Conservation (phyloP, 345 rosid species). For the Excoecaria cochinchinensis region DNA sequence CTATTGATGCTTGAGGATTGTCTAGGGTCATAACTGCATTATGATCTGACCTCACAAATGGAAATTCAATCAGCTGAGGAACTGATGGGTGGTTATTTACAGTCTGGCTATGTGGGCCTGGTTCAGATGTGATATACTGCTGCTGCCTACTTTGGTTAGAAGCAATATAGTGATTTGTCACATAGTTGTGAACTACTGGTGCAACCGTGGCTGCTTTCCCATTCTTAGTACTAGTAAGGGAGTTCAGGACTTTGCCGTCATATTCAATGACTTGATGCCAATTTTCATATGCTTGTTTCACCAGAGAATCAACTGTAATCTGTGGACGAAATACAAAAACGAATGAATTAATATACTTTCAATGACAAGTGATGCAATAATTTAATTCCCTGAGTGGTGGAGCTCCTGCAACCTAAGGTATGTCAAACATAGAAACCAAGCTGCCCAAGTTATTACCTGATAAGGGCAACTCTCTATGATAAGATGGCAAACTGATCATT, state of each 20-base stretch:
- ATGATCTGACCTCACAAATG: conserved; percentile 49
- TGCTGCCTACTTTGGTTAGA: conserved; percentile 37
- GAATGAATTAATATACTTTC: conserved; percentile 4
- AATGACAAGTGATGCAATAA: neutral
- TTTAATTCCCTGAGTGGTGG: neutral
- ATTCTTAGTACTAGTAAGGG: conserved; percentile 42
- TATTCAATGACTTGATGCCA: conserved; percentile 88
- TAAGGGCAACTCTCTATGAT: neutral
- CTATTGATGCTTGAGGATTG: conserved; percentile 40
- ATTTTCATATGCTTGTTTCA: conserved; percentile 83
- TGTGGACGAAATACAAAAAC: conserved; percentile 32
- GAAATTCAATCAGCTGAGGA: conserved; percentile 58
- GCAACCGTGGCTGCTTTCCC: conserved; percentile 35
- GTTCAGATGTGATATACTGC: conserved; percentile 33
- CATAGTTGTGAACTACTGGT: conserved; percentile 20
- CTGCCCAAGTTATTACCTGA: neutral
- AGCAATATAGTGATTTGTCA: conserved; percentile 20
- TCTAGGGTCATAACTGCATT: conserved; percentile 33
- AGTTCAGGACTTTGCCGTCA: conserved; percentile 67
- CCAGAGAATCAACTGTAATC: conserved; percentile 76
- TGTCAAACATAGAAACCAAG: neutral
- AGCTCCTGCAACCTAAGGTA: neutral
- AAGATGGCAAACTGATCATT: neutral
- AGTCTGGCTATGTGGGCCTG: conserved; percentile 36
- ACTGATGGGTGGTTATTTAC: conserved; percentile 36